phyloP scores from a whole-genome alignment of 2,329 filamentous ascomycete genomes.

The Neofusicoccum cordaticola region DNA sequence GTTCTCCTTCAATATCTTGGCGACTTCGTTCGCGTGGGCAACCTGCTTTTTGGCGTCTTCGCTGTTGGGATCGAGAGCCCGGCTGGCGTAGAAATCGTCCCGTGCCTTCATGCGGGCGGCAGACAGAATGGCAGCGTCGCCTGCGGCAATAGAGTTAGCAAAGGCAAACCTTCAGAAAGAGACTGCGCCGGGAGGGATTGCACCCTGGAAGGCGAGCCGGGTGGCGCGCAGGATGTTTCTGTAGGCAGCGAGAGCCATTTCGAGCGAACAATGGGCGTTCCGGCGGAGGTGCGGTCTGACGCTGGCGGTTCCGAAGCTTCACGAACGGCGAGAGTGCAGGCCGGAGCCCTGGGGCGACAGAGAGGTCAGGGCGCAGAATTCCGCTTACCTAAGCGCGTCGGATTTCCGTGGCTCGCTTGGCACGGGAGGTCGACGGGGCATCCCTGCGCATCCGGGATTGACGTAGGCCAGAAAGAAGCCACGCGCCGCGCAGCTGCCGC shows the following conservation, averaged over 20 bases:
- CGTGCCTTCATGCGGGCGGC: constrained; percentile 74
- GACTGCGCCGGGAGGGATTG: constrained; percentile 1
- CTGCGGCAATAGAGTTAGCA: constrained; percentile 44
- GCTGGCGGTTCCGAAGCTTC: not conserved
- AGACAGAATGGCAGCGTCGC: constrained; percentile 64
- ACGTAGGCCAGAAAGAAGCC: constrained; percentile 13
- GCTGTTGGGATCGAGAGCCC: constrained; percentile 56
- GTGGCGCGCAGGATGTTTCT: constrained; percentile 77
- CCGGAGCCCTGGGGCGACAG: not conserved
- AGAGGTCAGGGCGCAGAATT: not conserved
- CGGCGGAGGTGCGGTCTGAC: not conserved
- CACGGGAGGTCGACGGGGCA: not conserved
- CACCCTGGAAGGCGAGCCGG: constrained; percentile 80
- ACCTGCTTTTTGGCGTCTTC: constrained; percentile 64
- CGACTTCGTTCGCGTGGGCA: constrained; percentile 77
- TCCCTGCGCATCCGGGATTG: constrained; percentile 9
- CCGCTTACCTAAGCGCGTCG: not conserved
- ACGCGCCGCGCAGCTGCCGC: constrained; percentile 8
- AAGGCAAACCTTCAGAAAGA: not conserved
- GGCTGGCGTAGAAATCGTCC: constrained; percentile 67
- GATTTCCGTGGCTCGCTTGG: not conserved
- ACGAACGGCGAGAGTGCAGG: not conserved
- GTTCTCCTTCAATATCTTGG: constrained; percentile 75
- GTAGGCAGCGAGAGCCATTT: constrained; percentile 72
- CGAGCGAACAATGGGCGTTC: constrained; percentile 22